Conservation (phyloP, 306 rosid genomes). For the Cotoneaster glaucophyllus region DNA sequence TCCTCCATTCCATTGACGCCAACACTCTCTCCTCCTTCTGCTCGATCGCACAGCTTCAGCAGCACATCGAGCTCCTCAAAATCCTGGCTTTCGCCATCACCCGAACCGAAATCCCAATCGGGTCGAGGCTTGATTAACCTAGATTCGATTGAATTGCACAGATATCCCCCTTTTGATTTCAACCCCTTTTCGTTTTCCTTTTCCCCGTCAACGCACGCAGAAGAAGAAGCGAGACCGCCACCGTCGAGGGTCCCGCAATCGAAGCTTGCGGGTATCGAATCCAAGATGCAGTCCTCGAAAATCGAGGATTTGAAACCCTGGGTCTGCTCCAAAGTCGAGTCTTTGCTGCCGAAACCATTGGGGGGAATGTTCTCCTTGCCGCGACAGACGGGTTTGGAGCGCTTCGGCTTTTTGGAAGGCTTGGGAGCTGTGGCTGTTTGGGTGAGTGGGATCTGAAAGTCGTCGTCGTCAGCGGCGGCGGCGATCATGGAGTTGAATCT, state of each 20-base stretch:
- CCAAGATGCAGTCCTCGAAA: constrained; percentile 37
- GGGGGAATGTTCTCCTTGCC: constrained; percentile 50
- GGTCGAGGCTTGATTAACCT: constrained; percentile 35
- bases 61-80: constrained; percentile 49
- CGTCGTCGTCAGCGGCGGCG: constrained; percentile 26
- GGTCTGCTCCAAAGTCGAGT: neutral
- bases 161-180: constrained; percentile 31
- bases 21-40: constrained; percentile 19
- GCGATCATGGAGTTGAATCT: neutral
- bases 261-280: constrained; percentile 49
- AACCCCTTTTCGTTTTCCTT: constrained; percentile 1
- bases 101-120: constrained; percentile 11
- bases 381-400: constrained; percentile 13
- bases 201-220: neutral
- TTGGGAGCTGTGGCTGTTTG: constrained; percentile 26
- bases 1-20: constrained; percentile 12
- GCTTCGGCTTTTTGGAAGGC: constrained; percentile 2
- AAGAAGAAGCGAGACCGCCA: constrained; percentile 6
- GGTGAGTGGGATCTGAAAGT: constrained; percentile 52
- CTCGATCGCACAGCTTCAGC: constrained; percentile 39
- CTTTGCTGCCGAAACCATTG: neutral
- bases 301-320: constrained; percentile 1
- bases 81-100: constrained; percentile 2
- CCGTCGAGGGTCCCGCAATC: constrained; percentile 9
- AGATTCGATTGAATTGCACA: constrained; percentile 63